Evolutionary conservation across 2,329 filamentous ascomycete species (phyloP), one percentile per base, ranked within the genome.

Genomic region (Xylaria polymorpha): DNA sequence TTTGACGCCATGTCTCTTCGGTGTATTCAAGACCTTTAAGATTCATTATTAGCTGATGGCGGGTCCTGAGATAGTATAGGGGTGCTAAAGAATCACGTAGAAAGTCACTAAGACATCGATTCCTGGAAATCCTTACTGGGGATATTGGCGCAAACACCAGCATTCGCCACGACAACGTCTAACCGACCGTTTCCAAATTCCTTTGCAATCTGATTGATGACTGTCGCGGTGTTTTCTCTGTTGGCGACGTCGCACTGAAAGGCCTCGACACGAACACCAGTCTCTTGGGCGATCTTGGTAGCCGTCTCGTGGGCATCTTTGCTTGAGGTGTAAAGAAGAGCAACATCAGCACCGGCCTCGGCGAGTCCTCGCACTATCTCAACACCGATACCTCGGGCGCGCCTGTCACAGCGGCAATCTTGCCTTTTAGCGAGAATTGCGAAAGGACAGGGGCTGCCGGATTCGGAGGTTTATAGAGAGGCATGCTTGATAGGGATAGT

Each of bases 151-250:
- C 78, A 75, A 41, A 83, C 79, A 1, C 82, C 82, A 4, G 82
- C 81, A 58, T 83, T 83, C 22, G 81, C 82, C 1, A 84, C 81
- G 22, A 82, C 74, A 39, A 84, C 76, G 67, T 83, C 80, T 4
- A 83, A 72, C 14, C 63, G 60, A 35, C 80, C 79, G 4, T 79
- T 77, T 46, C 79, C 80, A 18, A 82, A 74, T 20, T 83, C 82
- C 48, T 77, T 72, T 10, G 79, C 78, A 0, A 80, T 80, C 3
- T 74, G 68, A 1, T 81, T 66, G 61, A 81, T 76, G 55, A 77
- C 74, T 2, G 74, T 72, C 63, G 79, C 76, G 1, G 81, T 74
- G 4, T 74, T 71, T 12, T 73, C 74, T 0, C 74, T 72, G 61
- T 76, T 76, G 9, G 72, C 74, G 3, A 83, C 81, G 46, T 83